Evolutionary conservation across 208 protist species (phyloP).

Genomic region (Polymyxa betae): DNA sequence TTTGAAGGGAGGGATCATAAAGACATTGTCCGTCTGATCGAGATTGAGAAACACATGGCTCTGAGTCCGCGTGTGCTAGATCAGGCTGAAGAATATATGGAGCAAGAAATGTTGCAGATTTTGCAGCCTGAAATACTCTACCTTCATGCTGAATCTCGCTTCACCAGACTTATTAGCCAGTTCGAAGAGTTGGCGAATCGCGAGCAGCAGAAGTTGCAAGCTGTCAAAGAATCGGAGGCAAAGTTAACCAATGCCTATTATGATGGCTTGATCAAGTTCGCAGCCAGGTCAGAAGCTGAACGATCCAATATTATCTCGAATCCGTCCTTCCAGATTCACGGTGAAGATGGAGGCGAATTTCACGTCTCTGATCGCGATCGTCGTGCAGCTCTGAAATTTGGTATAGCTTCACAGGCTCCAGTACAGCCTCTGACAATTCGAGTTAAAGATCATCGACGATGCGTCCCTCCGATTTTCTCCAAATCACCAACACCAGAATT

Average conservation of each 20-base stretch:
- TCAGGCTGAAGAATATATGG: slow-evolving; percentile 1
- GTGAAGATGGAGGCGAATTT: not conserved
- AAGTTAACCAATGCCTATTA: not conserved
- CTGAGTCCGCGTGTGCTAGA: not conserved
- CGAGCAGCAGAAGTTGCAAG: not conserved
- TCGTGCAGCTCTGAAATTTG: not conserved
- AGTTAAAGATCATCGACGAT: not conserved
- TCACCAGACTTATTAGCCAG: not conserved
- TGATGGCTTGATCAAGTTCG: not conserved
- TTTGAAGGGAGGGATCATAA: too few relatives aligned
- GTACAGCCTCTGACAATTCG: not conserved
- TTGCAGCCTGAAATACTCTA: not conserved
- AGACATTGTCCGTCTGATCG: not conserved
- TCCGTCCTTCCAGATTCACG: not conserved
- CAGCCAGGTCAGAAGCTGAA: not conserved
- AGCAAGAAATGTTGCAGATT: not conserved
- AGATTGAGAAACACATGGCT: not conserved
- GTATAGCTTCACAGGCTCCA: not conserved
- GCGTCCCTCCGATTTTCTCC: too few relatives aligned
- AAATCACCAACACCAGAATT: too few relatives aligned
- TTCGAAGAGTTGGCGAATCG: not conserved
- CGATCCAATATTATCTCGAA: not conserved
- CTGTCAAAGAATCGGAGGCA: not conserved
- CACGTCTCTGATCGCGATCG: not conserved
- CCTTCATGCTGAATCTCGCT: not conserved